Evolutionary conservation across 1,139 yeast genomes (phyloP).

Genomic region (Neolecta irregularis): DNA sequence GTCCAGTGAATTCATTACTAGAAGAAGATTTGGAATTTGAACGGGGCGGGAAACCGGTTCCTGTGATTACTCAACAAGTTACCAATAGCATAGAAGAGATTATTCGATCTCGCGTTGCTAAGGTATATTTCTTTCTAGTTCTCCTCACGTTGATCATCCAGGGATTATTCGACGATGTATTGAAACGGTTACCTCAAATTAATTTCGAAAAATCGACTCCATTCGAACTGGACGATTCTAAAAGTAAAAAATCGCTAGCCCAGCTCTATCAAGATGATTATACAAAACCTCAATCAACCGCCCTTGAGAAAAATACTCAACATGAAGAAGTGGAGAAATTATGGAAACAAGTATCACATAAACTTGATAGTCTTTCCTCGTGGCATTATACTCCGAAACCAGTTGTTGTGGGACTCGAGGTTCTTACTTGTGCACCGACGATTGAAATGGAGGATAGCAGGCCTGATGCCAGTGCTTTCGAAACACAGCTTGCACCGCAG

Average conservation of each 20-base stretch:
- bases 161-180: no score
- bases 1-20: slow-evolving; percentile 70
- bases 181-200: no score
- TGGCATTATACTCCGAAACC: slow-evolving; percentile 92
- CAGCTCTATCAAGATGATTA: slow-evolving; percentile 83
- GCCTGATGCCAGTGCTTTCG: slow-evolving; percentile 65
- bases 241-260: slow-evolving; percentile 76
- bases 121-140: no score
- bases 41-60: slow-evolving; percentile 68
- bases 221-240: slow-evolving; percentile 66
- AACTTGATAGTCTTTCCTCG: slow-evolving; percentile 74
- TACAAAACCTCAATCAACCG: slow-evolving; percentile 30
- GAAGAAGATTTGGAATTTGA: slow-evolving; percentile 59
- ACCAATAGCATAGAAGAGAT: slow-evolving; percentile 79
- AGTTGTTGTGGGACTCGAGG: slow-evolving; percentile 59
- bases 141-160: no score
- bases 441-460: slow-evolving; percentile 93
- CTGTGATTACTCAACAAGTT: slow-evolving; percentile 76
- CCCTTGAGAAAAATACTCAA: slow-evolving; percentile 46
- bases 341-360: slow-evolving; percentile 48
- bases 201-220: no score
- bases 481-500: slow-evolving; percentile 83
- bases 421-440: slow-evolving; percentile 67
- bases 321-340: slow-evolving; percentile 66
- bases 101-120: slow-evolving; percentile 73